Evolutionary conservation across 2,329 filamentous ascomycete species (phyloP).

Genomic region (Zymoseptoria pseudotritici): DNA sequence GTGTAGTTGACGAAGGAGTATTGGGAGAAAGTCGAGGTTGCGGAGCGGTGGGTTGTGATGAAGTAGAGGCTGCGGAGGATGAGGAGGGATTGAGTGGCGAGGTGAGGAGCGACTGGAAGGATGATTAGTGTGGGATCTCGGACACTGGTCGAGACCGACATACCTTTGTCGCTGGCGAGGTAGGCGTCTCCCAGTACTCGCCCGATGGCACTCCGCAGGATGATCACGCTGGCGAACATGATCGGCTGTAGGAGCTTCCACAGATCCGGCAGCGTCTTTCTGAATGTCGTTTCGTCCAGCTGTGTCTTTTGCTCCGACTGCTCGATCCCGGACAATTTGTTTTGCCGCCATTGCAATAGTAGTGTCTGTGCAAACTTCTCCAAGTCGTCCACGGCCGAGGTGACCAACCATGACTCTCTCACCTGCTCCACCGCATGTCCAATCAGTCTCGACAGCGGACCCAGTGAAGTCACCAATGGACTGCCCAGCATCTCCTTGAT

Average conservation of each 20-base stretch:
- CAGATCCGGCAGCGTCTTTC: conserved; percentile 59
- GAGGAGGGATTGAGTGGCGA: conserved; percentile 65
- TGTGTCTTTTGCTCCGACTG: conserved; percentile 55
- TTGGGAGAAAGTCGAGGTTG: conserved; percentile 63
- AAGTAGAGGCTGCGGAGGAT: conserved; percentile 74
- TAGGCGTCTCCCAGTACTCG: conserved; percentile 52
- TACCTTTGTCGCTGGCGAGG: conserved; percentile 48
- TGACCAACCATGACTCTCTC: conserved; percentile 42
- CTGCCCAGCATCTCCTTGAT: conserved; percentile 53
- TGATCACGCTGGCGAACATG: conserved; percentile 66
- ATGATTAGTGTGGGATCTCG: neutral
- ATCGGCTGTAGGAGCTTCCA: conserved; percentile 70
- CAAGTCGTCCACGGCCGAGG: conserved; percentile 55
- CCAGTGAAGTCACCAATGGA: conserved; percentile 59
- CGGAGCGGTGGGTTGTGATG: conserved; percentile 66
- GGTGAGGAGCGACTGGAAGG: conserved; percentile 49
- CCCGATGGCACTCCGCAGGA: conserved; percentile 66
- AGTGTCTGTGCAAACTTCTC: conserved; percentile 60
- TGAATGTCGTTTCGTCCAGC: conserved; percentile 58
- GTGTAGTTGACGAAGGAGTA: conserved; percentile 79
- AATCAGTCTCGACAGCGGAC: conserved; percentile 58
- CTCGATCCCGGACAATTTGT: conserved; percentile 67
- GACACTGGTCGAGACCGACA: conserved; percentile 18
- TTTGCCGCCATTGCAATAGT: conserved; percentile 65
- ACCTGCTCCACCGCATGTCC: conserved; percentile 57